Evolutionary conservation across 208 protist genomes (phyloP).

Genomic region (Trypanosoma grayi): DNA sequence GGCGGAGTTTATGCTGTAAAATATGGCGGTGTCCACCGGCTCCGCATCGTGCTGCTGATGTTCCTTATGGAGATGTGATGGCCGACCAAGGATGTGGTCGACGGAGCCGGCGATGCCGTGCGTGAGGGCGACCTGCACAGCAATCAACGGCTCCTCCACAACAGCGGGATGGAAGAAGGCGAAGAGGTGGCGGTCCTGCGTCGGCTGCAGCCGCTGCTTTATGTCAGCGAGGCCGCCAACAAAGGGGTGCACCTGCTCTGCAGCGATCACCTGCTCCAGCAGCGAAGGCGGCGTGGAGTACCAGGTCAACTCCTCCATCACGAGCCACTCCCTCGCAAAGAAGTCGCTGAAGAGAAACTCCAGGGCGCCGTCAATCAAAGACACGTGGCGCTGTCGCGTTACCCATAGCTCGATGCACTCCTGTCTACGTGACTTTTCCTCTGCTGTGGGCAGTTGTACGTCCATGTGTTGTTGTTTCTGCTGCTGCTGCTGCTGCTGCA

Average conservation of each 20-base stretch:
- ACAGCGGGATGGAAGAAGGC: conserved; percentile 81
- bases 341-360: conserved; percentile 70
- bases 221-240: conserved; percentile 52
- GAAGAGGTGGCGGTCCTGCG: conserved; percentile 69
- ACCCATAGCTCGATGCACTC: conserved; percentile 40
- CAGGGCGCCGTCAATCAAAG: conserved; percentile 51
- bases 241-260: conserved; percentile 79
- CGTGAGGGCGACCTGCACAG: conserved; percentile 80
- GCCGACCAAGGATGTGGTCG: conserved; percentile 52
- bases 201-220: conserved; percentile 65
- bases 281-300: conserved; percentile 55
- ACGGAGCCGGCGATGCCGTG: conserved; percentile 55
- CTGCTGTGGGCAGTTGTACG: too few relatives aligned
- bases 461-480: too few relatives aligned
- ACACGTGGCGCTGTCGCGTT: conserved; percentile 46
- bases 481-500: neutral
- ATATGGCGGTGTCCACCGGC: conserved; percentile 79
- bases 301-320: conserved; percentile 89
- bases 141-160: conserved; percentile 79
- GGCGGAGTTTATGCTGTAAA: conserved; percentile 88
- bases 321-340: conserved; percentile 74
- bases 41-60: neutral
- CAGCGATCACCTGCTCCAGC: conserved; percentile 73
- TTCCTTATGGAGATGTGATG: conserved; percentile 28
- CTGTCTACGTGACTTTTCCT: neutral